A percentile compares a stretch with the other conserved stretches of the same genome.
Conservation (phyloP, 371 early-diverging fungal genomes). For the Dinochytrium kinnereticum region DNA sequence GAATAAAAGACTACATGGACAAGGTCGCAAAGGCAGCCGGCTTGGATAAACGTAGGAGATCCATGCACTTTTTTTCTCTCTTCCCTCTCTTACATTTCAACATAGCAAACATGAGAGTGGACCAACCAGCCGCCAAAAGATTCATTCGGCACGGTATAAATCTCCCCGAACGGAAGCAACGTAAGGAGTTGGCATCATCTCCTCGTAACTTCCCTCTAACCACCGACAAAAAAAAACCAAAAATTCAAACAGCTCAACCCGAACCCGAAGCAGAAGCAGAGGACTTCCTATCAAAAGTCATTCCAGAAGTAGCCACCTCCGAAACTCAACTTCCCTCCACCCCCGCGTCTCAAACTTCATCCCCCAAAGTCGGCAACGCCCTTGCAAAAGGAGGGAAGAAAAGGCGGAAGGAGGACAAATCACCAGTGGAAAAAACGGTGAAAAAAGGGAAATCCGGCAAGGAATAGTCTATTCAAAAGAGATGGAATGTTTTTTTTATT, state of each 20-base stretch:
- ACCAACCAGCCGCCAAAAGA: not conserved
- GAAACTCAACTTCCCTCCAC: not conserved
- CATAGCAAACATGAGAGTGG: not conserved
- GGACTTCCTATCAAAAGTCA: not conserved
- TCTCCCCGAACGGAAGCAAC: not conserved
- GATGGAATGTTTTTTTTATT: too few species aligned
- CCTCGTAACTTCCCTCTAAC: not conserved
- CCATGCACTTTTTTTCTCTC: too few species aligned
- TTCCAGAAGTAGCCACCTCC: not conserved
- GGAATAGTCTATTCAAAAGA: too few species aligned
- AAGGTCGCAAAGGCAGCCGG: not conserved
- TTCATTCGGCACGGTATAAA: not conserved
- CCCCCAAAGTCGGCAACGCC: not conserved
- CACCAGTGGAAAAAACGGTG: too few species aligned
- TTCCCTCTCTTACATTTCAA: too few species aligned
- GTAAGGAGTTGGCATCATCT: not conserved
- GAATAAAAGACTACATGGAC: constrained; percentile 7
- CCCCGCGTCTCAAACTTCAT: not conserved
- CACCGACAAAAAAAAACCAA: too few species aligned
- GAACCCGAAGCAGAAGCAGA: not conserved
- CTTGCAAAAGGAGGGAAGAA: not conserved
- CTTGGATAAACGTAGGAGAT: not conserved
- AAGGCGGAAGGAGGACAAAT: not conserved
- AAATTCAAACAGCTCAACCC: not conserved
- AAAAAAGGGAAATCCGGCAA: too few species aligned